Percentiles rank a stretch among this genome's conserved stretches.
phyloP scores from a whole-genome alignment of 495 filamentous ascomycete genomes.

The Tuber borchii region DNA sequence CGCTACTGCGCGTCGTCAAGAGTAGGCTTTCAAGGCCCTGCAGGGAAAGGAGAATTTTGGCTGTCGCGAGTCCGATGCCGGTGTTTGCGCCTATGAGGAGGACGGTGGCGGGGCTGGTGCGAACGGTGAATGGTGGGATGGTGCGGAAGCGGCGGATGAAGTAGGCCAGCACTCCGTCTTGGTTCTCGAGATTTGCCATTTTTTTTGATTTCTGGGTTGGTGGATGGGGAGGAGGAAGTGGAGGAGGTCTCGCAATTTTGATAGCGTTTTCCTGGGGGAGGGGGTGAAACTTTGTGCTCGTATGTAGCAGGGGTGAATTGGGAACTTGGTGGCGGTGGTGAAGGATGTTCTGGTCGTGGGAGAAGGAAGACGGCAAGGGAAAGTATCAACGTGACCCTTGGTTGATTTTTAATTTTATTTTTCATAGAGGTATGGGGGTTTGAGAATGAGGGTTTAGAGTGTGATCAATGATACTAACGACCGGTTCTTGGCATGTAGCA shows the following conservation, averaged over 20 bases:
- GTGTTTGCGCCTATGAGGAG: not conserved
- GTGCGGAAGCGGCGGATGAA: not conserved
- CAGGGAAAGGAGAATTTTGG: not conserved
- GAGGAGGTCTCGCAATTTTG: not conserved
- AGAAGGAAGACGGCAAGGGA: not conserved
- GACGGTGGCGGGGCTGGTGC: not conserved
- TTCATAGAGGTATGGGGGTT: not conserved
- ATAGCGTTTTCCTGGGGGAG: not conserved
- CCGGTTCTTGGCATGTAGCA: not conserved
- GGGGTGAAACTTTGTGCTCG: not conserved
- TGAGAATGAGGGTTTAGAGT: not conserved
- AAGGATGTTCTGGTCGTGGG: not conserved
- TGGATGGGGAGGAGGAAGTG: not conserved
- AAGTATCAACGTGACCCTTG: not conserved
- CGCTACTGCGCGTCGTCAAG: not conserved
- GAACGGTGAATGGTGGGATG: not conserved
- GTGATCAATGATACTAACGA: not conserved
- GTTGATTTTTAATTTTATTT: not conserved
- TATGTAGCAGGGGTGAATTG: not conserved
- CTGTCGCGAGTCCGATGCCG: not conserved
- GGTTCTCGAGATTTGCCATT: not conserved
- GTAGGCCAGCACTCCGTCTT: not conserved
- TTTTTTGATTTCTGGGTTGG: not conserved
- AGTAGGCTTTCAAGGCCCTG: not conserved
- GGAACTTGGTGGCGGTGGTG: not conserved